These are phyloP conservation scores for Dioscorea cayenensis DNA, from an alignment of 116 monocot species.

Conservation along the genomic window DNA sequence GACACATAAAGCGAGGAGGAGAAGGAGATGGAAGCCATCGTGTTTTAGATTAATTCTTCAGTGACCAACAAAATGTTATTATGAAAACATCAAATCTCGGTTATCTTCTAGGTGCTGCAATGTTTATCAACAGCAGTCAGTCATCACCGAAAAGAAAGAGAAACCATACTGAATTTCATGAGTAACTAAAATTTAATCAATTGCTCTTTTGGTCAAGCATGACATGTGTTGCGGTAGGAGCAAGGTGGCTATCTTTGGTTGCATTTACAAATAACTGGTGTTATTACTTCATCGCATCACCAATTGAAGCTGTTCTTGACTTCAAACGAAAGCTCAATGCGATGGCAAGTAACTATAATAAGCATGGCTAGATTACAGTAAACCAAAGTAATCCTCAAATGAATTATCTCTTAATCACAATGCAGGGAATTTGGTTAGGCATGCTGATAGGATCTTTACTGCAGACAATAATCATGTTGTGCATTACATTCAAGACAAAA, in stretches of 20 bases:
- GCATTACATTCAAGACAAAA: slow-evolving; percentile 43
- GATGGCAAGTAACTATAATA: slow-evolving; percentile 19
- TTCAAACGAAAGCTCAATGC: slow-evolving; percentile 63
- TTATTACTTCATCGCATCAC: slow-evolving; percentile 72
- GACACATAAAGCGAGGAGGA: no score
- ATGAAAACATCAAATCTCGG: slow-evolving; percentile 56
- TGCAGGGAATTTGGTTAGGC: slow-evolving; percentile 64
- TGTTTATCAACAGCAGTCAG: slow-evolving; percentile 77
- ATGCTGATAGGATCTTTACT: slow-evolving; percentile 36
- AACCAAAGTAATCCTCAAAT: not conserved
- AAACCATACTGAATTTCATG: no score
- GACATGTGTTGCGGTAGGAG: slow-evolving; percentile 70
- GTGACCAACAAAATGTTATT: slow-evolving; percentile 39
- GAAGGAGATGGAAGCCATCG: no score
- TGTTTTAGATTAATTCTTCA: slow-evolving; percentile 29
- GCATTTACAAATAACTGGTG: slow-evolving; percentile 65
- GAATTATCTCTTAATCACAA: not conserved
- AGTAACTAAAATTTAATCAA: not conserved
- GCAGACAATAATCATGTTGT: slow-evolving; percentile 39
- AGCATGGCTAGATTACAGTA: not conserved
- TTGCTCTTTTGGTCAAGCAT: not conserved
- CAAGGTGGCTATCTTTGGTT: slow-evolving; percentile 73
- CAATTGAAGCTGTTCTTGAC: slow-evolving; percentile 67
- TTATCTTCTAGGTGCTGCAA: slow-evolving; percentile 61
- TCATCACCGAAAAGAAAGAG: not conserved